phyloP scores from a whole-genome alignment of 2,329 filamentous ascomycete genomes.

The Penicillium glabrum region DNA sequence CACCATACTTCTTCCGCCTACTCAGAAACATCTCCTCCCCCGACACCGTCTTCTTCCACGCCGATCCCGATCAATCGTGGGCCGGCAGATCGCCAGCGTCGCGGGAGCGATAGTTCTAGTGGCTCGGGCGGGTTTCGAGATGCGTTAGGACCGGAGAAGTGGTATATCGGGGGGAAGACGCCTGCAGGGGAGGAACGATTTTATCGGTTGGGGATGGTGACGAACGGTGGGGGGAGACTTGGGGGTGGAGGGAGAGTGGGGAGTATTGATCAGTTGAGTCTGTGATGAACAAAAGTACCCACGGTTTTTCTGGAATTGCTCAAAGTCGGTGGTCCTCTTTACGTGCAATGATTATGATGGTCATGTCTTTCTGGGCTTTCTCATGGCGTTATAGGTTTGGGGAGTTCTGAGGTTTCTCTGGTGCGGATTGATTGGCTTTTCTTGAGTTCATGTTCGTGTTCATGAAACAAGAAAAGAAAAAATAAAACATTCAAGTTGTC shows the following conservation, averaged over 20 bases:
- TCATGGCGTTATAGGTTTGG: neutral
- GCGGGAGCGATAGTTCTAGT: constrained; percentile 49
- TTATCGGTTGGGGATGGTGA: constrained; percentile 50
- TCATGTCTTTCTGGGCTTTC: neutral
- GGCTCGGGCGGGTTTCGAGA: constrained; percentile 50
- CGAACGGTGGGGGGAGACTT: constrained; percentile 42
- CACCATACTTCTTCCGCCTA: constrained; percentile 31
- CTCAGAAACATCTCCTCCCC: constrained; percentile 29
- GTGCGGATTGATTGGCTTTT: constrained; percentile 2
- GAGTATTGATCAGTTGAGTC: constrained; percentile 51
- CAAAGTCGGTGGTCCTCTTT: neutral
- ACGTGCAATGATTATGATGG: constrained; percentile 1
- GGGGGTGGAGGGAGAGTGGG: constrained; percentile 44
- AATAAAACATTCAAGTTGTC: neutral
- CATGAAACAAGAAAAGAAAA: constrained; percentile 7
- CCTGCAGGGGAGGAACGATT: constrained; percentile 50
- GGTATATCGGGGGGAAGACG: constrained; percentile 52
- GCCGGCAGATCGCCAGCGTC: constrained; percentile 40
- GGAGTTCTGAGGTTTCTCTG: neutral
- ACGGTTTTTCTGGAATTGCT: neutral
- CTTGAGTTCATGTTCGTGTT: neutral
- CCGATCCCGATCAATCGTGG: constrained; percentile 38
- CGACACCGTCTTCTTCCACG: constrained; percentile 32
- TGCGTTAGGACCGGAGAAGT: constrained; percentile 49
- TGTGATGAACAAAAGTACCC: constrained; percentile 31